A percentile compares a stretch with the other conserved stretches of the same genome.
Conservation (phyloP, 176 grass and related monocot genomes). For the Avena atlantica region DNA sequence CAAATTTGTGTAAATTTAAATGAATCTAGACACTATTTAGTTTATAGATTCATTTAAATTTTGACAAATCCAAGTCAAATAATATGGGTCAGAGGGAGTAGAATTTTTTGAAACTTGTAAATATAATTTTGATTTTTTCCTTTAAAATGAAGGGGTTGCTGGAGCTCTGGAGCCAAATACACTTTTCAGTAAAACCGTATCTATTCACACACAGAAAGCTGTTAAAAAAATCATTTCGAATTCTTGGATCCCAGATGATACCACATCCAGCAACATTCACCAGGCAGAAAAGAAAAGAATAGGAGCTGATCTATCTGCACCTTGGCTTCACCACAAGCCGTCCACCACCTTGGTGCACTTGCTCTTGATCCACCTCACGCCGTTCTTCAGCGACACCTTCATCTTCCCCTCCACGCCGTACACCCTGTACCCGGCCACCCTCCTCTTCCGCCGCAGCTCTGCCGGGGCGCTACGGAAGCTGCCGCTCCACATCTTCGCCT, state of each 20-base stretch:
- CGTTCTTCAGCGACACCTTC: constrained; percentile 59
- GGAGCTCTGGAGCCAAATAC: too few species aligned
- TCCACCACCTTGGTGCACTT: constrained; percentile 51
- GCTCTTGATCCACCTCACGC: constrained; percentile 73
- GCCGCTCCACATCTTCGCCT: constrained; percentile 36
- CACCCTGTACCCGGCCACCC: constrained; percentile 59
- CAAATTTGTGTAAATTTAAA: too few species aligned
- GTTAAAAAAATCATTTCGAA: too few species aligned
- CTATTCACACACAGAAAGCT: too few species aligned
- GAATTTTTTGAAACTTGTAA: too few species aligned
- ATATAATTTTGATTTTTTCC: too few species aligned
- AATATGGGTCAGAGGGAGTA: too few species aligned
- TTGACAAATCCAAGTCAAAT: too few species aligned
- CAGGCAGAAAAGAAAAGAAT: background rate
- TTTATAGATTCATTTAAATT: too few species aligned
- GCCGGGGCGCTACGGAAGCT: constrained; percentile 48
- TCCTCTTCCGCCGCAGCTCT: constrained; percentile 73
- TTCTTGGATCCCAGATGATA: background rate
- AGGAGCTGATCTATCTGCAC: background rate
- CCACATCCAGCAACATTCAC: background rate
- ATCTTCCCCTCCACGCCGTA: constrained; percentile 62
- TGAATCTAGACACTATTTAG: too few species aligned
- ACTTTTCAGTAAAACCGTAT: too few species aligned
- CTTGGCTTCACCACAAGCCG: constrained; percentile 38
- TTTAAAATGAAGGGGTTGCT: too few species aligned